These are phyloP conservation scores for Russula ochroleuca DNA, from an alignment of 768 basidiomycete genomes.

Conservation along the genomic window DNA sequence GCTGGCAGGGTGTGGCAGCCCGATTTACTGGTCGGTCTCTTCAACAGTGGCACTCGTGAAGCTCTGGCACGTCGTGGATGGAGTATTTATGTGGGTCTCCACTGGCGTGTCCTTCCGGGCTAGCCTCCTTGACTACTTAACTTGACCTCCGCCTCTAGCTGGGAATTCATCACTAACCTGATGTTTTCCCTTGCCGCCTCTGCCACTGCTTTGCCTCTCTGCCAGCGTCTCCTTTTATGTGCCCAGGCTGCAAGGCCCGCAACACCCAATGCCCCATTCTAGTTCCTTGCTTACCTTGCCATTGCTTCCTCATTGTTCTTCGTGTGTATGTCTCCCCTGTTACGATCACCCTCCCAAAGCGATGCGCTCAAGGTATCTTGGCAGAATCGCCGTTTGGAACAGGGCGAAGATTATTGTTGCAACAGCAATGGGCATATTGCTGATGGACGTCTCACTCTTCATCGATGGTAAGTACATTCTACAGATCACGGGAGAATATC, in stretches of 20 bases:
- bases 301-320: constrained; percentile 1
- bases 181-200: too few species aligned
- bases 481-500: background rate
- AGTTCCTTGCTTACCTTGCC: background rate
- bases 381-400: constrained; percentile 11
- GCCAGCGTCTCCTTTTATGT: background rate
- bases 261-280: too few species aligned
- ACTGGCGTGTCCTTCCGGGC: too few species aligned
- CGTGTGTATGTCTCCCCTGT: background rate
- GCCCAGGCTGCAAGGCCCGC: background rate
- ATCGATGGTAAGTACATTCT: background rate
- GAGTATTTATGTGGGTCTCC: constrained; percentile 7
- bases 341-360: background rate
- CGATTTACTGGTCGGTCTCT: background rate
- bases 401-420: background rate
- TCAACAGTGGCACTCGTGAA: background rate
- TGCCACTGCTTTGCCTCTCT: too few species aligned
- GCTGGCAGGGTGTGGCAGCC: background rate
- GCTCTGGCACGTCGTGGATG: constrained; percentile 10
- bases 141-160: background rate
- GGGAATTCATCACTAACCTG: too few species aligned
- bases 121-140: too few species aligned
- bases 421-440: background rate
- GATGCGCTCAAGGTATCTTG: background rate
- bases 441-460: background rate